Conservation (phyloP, 1,139 yeast species). For the Komagataea norvegica region DNA sequence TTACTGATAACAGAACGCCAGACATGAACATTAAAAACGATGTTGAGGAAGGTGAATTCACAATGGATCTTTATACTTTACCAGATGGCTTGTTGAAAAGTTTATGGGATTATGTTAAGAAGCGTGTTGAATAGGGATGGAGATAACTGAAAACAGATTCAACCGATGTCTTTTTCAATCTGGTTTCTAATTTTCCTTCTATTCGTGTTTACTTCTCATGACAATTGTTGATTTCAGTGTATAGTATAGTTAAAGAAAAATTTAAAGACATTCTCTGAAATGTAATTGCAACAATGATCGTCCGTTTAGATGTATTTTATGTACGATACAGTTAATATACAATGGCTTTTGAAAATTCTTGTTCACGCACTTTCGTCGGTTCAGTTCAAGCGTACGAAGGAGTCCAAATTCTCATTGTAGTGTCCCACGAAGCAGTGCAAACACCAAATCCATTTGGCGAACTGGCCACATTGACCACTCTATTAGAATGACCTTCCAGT, state of each 20-base stretch:
- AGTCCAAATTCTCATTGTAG: slow-evolving; percentile 63
- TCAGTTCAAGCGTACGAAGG: slow-evolving; percentile 30
- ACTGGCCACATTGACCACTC: slow-evolving; percentile 59
- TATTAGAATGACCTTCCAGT: slow-evolving; percentile 52
- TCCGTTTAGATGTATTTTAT: no score
- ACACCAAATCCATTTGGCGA: slow-evolving; percentile 74
- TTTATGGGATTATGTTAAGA: slow-evolving; percentile 90
- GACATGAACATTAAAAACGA: slow-evolving; percentile 97
- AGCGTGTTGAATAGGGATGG: slow-evolving; percentile 29
- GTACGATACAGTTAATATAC: no score
- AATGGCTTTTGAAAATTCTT: no score
- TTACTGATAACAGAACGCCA: slow-evolving; percentile 89
- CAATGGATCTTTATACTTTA: slow-evolving; percentile 89
- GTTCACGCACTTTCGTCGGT: no score
- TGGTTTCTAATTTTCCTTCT: background rate
- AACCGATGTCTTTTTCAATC: background rate
- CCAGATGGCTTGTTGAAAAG: slow-evolving; percentile 90
- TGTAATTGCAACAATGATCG: no score
- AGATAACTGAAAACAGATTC: background rate
- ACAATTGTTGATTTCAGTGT: no score
- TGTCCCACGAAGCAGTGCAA: slow-evolving; percentile 70
- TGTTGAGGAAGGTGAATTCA: slow-evolving; percentile 94
- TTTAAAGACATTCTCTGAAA: no score
- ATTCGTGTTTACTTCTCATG: no score
- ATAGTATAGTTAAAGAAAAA: no score